Conservation (phyloP, 225 moss, liverwort and hornwort genomes). For the Neckera pumila region DNA sequence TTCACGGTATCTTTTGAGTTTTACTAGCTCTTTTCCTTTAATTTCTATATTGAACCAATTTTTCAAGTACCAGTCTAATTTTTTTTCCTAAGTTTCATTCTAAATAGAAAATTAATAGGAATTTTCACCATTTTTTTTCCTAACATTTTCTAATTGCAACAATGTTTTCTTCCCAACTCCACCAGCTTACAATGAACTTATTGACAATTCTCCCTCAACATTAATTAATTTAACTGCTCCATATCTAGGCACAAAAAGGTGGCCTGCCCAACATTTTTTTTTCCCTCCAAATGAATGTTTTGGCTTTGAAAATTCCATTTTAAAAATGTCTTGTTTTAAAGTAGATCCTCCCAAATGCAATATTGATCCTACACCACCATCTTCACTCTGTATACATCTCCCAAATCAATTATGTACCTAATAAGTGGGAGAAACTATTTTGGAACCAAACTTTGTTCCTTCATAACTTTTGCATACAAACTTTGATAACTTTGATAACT, state of each 20-base stretch:
- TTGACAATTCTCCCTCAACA: accelerated
- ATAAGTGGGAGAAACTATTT: background rate
- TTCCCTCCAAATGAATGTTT: background rate
- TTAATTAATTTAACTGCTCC: too few species aligned
- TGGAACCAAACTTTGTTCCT: background rate
- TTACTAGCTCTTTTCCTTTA: too few species aligned
- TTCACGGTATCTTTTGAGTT: too few species aligned
- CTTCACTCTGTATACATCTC: background rate
- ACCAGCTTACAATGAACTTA: too few species aligned
- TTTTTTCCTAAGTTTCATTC: too few species aligned
- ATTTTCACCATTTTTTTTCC: too few species aligned
- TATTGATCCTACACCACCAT: too few species aligned
- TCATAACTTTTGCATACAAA: background rate
- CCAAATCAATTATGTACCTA: background rate
- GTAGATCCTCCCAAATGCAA: too few species aligned
- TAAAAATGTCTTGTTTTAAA: background rate
- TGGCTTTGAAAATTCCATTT: background rate
- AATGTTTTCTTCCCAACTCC: background rate
- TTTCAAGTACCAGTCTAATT: background rate
- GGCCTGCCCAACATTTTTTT: too few species aligned
- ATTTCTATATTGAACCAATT: background rate
- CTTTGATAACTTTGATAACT: too few species aligned
- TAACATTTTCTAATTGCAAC: background rate
- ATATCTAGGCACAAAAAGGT: background rate
- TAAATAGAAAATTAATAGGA: too few species aligned